A percentile compares a stretch with the other conserved stretches of the same genome.
phyloP scores from a whole-genome alignment of 1,139 yeast species.

The Zygoascus sp. region DNA sequence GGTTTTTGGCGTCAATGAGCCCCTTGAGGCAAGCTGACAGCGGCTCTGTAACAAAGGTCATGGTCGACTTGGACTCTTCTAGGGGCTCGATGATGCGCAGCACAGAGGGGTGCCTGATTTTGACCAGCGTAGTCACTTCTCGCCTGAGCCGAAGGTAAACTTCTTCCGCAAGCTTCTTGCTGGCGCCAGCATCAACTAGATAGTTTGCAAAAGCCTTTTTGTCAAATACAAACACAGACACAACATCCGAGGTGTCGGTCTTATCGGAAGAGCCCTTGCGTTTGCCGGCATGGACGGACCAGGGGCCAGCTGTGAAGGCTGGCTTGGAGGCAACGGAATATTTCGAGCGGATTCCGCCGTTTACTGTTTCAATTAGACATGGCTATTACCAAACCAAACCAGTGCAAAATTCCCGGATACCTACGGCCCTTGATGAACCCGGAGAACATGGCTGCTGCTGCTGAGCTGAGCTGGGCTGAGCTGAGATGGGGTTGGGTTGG shows the following conservation, averaged over 20 bases:
- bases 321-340: slow-evolving; percentile 74
- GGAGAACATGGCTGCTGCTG: slow-evolving; percentile 18
- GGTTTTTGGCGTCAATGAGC: slow-evolving; percentile 31
- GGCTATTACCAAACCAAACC: background rate
- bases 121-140: slow-evolving; percentile 68
- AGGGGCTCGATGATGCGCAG: slow-evolving; percentile 78
- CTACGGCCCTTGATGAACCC: slow-evolving; percentile 28
- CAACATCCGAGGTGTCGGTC: slow-evolving; percentile 31
- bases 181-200: slow-evolving; percentile 49
- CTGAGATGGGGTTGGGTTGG: too few relatives aligned
- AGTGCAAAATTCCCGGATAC: too few relatives aligned
- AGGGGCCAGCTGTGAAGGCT: slow-evolving; percentile 71
- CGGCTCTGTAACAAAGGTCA: slow-evolving; percentile 76
- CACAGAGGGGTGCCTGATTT: slow-evolving; percentile 83
- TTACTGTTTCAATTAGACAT: slow-evolving; percentile 17
- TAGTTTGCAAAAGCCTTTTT: slow-evolving; percentile 67
- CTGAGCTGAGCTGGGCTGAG: background rate
- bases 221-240: slow-evolving; percentile 84
- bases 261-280: slow-evolving; percentile 37
- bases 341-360: slow-evolving; percentile 52
- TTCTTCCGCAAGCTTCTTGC: slow-evolving; percentile 35
- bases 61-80: slow-evolving; percentile 76
- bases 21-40: slow-evolving; percentile 58
- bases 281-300: slow-evolving; percentile 83
- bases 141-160: slow-evolving; percentile 46